These are phyloP conservation scores for Aspergillus alliaceus DNA, from an alignment of 2,329 filamentous ascomycete genomes.

Conservation along the genomic window DNA sequence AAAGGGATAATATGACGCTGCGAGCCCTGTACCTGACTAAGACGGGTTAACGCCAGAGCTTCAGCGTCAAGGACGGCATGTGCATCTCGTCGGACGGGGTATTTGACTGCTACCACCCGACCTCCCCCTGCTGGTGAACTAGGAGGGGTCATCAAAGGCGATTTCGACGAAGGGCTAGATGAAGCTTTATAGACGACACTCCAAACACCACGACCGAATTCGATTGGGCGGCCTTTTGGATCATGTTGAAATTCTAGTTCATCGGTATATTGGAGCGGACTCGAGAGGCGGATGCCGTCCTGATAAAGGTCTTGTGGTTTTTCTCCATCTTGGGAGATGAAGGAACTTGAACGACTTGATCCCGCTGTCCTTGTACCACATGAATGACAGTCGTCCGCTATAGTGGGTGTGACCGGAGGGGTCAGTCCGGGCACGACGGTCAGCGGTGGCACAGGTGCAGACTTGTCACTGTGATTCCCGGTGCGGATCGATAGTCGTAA, in stretches of 20 bases:
- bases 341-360: constrained; percentile 5
- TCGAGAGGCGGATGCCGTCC: neutral
- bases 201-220: constrained; percentile 49
- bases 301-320: neutral
- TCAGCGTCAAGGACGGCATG: constrained; percentile 42
- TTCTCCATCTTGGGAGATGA: constrained; percentile 6
- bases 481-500: constrained; percentile 31
- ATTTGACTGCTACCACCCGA: constrained; percentile 46
- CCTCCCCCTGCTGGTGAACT: constrained; percentile 35
- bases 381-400: constrained; percentile 16
- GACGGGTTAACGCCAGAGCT: constrained; percentile 42
- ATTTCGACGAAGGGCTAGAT: constrained; percentile 16
- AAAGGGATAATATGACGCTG: constrained; percentile 45
- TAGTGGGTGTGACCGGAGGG: constrained; percentile 37
- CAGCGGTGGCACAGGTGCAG: constrained; percentile 8
- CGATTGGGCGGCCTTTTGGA: constrained; percentile 27
- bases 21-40: constrained; percentile 33
- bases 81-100: constrained; percentile 42
- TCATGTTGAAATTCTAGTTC: constrained; percentile 35
- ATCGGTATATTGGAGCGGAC: constrained; percentile 31
- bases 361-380: constrained; percentile 6
- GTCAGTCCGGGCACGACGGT: constrained; percentile 26
- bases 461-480: constrained; percentile 11
- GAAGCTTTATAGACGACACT: constrained; percentile 48
- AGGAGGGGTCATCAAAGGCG: constrained; percentile 28